Evolutionary conservation across 2,329 filamentous ascomycete species (phyloP).

Genomic region (Paecilomyces sp.): DNA sequence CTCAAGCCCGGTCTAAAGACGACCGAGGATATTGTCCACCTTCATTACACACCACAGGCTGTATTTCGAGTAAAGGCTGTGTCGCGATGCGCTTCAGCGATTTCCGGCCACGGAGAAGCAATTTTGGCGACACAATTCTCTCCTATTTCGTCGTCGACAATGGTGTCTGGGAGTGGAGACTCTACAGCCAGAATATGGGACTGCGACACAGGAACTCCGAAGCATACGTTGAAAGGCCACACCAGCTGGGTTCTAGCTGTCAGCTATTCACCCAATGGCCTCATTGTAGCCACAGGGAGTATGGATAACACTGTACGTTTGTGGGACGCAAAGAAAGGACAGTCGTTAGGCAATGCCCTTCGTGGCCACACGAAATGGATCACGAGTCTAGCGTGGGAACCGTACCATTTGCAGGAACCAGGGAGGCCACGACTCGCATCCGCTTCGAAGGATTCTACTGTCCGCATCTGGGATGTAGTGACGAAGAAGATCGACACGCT

Average conservation of each 20-base stretch:
- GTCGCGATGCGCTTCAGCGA: conserved; percentile 78
- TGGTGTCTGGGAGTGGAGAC: conserved; percentile 87
- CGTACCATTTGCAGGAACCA: conserved; percentile 71
- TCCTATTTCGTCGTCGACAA: conserved; percentile 64
- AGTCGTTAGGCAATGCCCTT: conserved; percentile 61
- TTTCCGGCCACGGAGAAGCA: conserved; percentile 84
- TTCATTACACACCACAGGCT: conserved; percentile 72
- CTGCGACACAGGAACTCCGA: conserved; percentile 83
- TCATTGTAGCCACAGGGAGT: conserved; percentile 75
- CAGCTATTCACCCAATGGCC: conserved; percentile 77
- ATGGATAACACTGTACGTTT: conserved; percentile 90
- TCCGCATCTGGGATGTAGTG: conserved; percentile 79
- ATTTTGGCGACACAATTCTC: conserved; percentile 85
- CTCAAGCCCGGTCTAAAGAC: conserved; percentile 45
- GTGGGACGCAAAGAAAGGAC: conserved; percentile 80
- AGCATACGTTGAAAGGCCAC: conserved; percentile 79
- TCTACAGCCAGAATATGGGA: conserved; percentile 91
- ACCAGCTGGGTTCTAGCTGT: conserved; percentile 85
- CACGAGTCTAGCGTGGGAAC: conserved; percentile 84
- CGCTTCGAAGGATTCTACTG: conserved; percentile 81
- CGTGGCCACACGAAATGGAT: conserved; percentile 89
- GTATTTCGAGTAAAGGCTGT: conserved; percentile 91
- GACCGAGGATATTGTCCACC: conserved; percentile 55
- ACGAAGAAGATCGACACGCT: conserved; percentile 73
- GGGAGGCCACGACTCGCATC: conserved; percentile 76